Evolutionary conservation across 2,329 filamentous ascomycete species (phyloP).

Genomic region (Venturia nashicola): DNA sequence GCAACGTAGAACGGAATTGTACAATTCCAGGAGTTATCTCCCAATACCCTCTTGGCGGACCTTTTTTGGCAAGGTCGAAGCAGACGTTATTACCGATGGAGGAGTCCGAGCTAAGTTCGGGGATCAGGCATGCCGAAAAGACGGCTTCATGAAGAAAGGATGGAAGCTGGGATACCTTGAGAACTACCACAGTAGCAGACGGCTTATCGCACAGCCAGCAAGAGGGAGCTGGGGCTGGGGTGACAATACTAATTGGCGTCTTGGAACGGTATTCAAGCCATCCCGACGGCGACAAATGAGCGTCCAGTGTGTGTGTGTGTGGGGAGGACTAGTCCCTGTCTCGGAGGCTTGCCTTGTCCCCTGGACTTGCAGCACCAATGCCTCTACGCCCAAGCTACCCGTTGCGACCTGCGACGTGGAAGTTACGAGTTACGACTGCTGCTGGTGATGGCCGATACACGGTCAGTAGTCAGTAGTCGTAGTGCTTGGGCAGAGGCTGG

Average conservation of each 20-base stretch:
- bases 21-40: background rate
- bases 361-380: background rate
- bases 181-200: background rate
- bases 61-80: background rate
- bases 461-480: too few species aligned
- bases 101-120: background rate
- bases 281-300: background rate
- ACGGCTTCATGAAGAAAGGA: background rate
- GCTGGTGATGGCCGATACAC: background rate
- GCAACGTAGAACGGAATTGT: background rate
- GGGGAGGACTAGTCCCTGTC: background rate
- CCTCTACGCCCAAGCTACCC: background rate
- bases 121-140: constrained; percentile 1
- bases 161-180: background rate
- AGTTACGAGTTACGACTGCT: background rate
- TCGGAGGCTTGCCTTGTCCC: background rate
- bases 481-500: background rate
- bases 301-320: background rate
- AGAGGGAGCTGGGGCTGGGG: background rate
- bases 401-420: background rate
- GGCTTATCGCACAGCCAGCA: background rate
- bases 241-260: background rate
- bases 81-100: background rate
- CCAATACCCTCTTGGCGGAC: background rate
- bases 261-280: constrained; percentile 3